Evolutionary conservation across 371 early-diverging fungal species (phyloP).

Genomic region (Mucor mucedo): DNA sequence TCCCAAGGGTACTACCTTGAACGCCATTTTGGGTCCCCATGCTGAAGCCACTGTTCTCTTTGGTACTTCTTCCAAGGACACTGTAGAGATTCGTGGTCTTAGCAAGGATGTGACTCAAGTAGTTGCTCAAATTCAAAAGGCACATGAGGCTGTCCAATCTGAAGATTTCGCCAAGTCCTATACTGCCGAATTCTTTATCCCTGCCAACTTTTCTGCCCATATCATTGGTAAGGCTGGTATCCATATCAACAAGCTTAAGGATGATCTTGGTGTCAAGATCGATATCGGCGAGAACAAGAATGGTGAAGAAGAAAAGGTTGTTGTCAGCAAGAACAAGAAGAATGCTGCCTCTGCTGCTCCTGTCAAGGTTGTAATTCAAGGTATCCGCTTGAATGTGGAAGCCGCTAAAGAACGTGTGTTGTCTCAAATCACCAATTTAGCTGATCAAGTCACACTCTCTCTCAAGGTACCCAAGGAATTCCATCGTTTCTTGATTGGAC

Average conservation of each 20-base stretch:
- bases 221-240: conserved; percentile 91
- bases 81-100: conserved; percentile 82
- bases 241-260: conserved; percentile 79
- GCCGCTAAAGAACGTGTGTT: conserved; percentile 77
- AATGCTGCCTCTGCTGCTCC: conserved; percentile 41
- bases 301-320: conserved; percentile 38
- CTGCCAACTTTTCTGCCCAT: conserved; percentile 73
- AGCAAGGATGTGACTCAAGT: conserved; percentile 76
- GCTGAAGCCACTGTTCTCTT: conserved; percentile 74
- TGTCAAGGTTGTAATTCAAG: conserved; percentile 78
- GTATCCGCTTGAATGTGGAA: conserved; percentile 78
- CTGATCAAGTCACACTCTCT: conserved; percentile 69
- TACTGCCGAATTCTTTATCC: conserved; percentile 70
- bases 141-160: conserved; percentile 71
- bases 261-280: conserved; percentile 79
- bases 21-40: conserved; percentile 60
- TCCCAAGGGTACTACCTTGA: conserved; percentile 75
- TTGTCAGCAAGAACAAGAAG: conserved; percentile 40
- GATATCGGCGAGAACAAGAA: conserved; percentile 67
- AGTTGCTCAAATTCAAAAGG: conserved; percentile 64
- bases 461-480: conserved; percentile 68
- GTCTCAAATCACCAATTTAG: conserved; percentile 71
- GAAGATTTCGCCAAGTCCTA: conserved; percentile 72
- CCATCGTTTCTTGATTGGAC: conserved; percentile 80
- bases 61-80: conserved; percentile 54